phyloP scores from a whole-genome alignment of 2,329 filamentous ascomycete genomes.

The Neurospora sp. region DNA sequence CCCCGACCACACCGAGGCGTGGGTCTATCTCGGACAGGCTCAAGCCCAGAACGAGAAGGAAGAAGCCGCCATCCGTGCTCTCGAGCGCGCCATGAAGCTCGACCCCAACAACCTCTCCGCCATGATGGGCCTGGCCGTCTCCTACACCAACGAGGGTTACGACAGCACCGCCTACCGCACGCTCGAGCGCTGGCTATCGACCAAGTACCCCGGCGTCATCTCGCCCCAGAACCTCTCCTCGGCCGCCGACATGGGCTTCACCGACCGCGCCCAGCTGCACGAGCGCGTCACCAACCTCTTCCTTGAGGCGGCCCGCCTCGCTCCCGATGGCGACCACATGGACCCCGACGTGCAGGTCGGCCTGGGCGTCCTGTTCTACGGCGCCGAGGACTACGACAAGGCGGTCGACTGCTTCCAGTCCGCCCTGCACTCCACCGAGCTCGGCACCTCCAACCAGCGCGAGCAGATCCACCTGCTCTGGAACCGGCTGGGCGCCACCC shows the following conservation, averaged over 20 bases:
- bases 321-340: constrained; percentile 88
- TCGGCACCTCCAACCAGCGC: constrained; percentile 72
- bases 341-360: constrained; percentile 98
- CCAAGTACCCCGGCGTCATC: constrained; percentile 82
- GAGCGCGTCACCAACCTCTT: constrained; percentile 85
- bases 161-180: constrained; percentile 95
- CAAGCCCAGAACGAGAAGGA: constrained; percentile 99
- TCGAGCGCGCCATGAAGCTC: constrained; percentile 82
- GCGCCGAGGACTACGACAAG: constrained; percentile 95
- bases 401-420: constrained; percentile 97
- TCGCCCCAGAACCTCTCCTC: constrained; percentile 62
- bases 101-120: constrained; percentile 81
- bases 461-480: constrained; percentile 88
- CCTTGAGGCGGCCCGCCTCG: constrained; percentile 84
- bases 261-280: constrained; percentile 81
- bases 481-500: constrained; percentile 92
- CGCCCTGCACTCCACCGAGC: constrained; percentile 76
- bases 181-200: constrained; percentile 91
- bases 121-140: constrained; percentile 90
- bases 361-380: constrained; percentile 93
- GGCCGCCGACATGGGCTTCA: constrained; percentile 82
- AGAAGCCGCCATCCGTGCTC: constrained; percentile 82
- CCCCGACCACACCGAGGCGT: constrained; percentile 78
- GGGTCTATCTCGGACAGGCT: constrained; percentile 82
- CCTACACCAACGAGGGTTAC: constrained; percentile 98